Conservation (phyloP, 352 stramenopile species). For the Pythium sukuiense region DNA sequence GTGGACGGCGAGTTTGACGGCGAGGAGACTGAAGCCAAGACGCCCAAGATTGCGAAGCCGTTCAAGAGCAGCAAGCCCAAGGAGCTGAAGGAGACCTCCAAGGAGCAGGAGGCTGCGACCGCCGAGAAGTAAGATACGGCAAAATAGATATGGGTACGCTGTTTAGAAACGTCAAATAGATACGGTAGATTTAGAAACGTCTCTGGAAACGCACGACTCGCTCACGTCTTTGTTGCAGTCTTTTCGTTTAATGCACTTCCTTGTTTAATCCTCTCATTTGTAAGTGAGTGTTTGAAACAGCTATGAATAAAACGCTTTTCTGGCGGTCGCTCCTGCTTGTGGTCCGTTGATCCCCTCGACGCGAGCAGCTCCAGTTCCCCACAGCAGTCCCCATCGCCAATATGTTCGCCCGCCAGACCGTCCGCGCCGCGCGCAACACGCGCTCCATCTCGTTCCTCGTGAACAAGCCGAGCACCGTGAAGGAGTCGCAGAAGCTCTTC, state of each 20-base stretch:
- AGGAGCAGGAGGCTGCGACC: not conserved
- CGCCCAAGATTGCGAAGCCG: not conserved
- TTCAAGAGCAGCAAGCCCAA: conserved; percentile 2
- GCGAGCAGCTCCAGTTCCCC: not conserved
- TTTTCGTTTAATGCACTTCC: not conserved
- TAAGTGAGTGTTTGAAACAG: conserved; percentile 9
- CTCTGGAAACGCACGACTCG: conserved; percentile 12
- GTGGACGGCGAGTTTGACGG: not conserved
- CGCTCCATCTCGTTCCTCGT: conserved; percentile 59
- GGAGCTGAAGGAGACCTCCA: not conserved
- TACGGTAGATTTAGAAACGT: conserved; percentile 20
- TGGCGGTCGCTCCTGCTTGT: conserved; percentile 3
- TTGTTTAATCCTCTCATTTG: not conserved
- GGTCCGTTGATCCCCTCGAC: not conserved
- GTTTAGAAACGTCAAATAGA: conserved; percentile 18
- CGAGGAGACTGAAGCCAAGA: conserved; percentile 1
- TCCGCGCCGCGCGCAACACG: conserved; percentile 32
- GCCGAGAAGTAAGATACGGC: not conserved
- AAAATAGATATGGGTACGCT: conserved; percentile 11
- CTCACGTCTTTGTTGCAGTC: conserved; percentile 24
- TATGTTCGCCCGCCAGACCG: conserved; percentile 64
- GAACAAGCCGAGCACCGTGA: conserved; percentile 67
- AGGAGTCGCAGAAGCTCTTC: conserved; percentile 70
- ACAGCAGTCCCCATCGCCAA: conserved; percentile 4
- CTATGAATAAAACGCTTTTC: conserved; percentile 4